These are phyloP conservation scores for Epichloe bromicola DNA, from an alignment of 2,329 filamentous ascomycete genomes.

Conservation along the genomic window DNA sequence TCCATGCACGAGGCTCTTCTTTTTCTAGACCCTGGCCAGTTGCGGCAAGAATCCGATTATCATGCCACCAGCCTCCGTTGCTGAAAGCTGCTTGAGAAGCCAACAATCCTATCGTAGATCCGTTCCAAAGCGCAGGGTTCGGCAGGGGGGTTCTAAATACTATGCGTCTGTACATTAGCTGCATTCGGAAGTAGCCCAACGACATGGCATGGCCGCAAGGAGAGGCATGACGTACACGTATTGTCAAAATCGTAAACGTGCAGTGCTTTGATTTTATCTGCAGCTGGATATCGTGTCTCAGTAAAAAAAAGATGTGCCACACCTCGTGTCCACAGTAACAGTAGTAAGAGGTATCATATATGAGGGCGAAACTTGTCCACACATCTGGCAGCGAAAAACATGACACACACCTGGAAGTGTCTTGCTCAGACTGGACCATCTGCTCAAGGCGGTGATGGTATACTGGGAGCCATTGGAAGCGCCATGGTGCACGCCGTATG, in stretches of 20 bases:
- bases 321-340: too few species aligned
- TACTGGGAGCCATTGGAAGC: constrained; percentile 18
- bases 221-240: constrained; percentile 47
- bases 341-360: neutral
- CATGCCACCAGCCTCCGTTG: constrained; percentile 96
- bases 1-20: constrained; percentile 76
- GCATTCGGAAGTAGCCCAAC: neutral
- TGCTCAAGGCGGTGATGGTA: constrained; percentile 63
- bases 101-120: constrained; percentile 62
- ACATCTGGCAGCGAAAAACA: neutral
- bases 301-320: neutral
- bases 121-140: constrained; percentile 78
- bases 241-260: constrained; percentile 99
- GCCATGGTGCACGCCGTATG: constrained; percentile 25
- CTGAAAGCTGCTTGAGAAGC: constrained; percentile 63
- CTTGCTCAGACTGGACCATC: constrained; percentile 72
- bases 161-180: constrained; percentile 19
- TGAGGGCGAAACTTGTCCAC: neutral
- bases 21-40: constrained; percentile 72
- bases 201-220: neutral
- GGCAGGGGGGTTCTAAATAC: constrained; percentile 92
- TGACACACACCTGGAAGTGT: constrained; percentile 49
- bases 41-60: constrained; percentile 69
- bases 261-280: constrained; percentile 60
- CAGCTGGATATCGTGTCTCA: constrained; percentile 24